Conservation (phyloP, 78 protist genomes). For the Ministeria vibrans region DNA sequence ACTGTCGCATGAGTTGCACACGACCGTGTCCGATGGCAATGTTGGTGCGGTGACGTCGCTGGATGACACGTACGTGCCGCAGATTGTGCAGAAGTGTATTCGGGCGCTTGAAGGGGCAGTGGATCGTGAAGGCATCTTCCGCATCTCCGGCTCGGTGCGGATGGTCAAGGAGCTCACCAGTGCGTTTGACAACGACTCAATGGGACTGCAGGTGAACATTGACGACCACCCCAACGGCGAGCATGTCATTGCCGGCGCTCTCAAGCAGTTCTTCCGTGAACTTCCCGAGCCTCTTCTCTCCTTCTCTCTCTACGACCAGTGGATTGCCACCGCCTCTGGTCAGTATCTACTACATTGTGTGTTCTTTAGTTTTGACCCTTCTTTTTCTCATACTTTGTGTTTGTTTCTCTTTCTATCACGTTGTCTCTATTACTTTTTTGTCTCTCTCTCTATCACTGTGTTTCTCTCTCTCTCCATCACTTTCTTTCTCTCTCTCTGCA, state of each 20-base stretch:
- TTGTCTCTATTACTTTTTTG: too few species aligned
- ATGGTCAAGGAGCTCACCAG: not conserved
- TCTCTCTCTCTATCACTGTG: not conserved
- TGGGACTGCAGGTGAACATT: not conserved
- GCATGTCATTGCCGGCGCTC: not conserved
- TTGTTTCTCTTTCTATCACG: too few species aligned
- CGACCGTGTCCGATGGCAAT: too few species aligned
- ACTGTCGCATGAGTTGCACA: too few species aligned
- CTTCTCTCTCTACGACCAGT: not conserved
- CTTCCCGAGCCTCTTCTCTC: slow-evolving; percentile 5
- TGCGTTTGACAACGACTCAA: not conserved
- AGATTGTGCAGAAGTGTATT: not conserved
- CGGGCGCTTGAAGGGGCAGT: not conserved
- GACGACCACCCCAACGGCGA: not conserved
- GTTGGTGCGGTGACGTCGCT: too few species aligned
- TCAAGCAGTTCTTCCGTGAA: slow-evolving; percentile 12
- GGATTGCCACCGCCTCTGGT: not conserved
- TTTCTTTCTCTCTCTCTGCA: not conserved
- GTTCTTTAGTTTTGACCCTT: not conserved
- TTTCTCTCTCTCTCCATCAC: not conserved
- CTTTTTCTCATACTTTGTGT: not conserved
- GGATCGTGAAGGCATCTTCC: not conserved
- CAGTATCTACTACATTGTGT: not conserved
- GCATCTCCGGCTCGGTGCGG: not conserved
- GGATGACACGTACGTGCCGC: not conserved